Evolutionary conservation across 139 green algal genomes (phyloP).

Genomic region (Tetradesmus obliquus): DNA sequence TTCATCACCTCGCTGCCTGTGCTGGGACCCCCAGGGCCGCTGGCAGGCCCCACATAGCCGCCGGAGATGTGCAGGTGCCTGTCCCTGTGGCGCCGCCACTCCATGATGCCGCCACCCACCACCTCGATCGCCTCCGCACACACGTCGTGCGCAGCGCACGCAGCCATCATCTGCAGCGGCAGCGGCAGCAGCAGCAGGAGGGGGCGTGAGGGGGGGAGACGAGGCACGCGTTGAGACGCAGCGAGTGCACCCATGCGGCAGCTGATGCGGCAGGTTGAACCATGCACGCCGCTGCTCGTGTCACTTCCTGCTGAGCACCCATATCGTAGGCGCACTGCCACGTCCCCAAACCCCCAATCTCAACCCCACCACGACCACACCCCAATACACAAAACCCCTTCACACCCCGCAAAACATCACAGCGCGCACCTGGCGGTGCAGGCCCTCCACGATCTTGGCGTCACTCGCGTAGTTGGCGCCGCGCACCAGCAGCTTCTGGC

Average conservation of each 20-base stretch:
- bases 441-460: conserved; percentile 57
- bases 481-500: conserved; percentile 74
- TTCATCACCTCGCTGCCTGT: conserved; percentile 52
- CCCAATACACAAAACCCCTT: no score
- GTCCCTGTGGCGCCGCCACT: conserved; percentile 71
- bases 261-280: no score
- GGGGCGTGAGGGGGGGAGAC: not conserved
- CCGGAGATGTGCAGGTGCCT: not conserved
- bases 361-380: no score
- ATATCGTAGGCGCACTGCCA: no score
- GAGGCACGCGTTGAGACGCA: not conserved
- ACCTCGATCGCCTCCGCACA: conserved; percentile 57
- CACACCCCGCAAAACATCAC: no score
- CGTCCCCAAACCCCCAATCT: no score
- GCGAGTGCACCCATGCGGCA: no score
- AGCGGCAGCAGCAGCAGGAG: not conserved
- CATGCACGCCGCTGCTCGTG: no score
- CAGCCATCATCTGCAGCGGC: conserved; percentile 51
- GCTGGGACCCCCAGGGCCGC: not conserved
- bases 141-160: conserved; percentile 46
- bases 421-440: conserved; percentile 48
- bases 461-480: conserved; percentile 71
- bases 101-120: conserved; percentile 71
- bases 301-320: no score
- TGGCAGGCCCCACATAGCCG: conserved; percentile 17